Base-by-base conservation (phyloP, 352 stramenopile species). In the Phytophthora idaei region DNA sequence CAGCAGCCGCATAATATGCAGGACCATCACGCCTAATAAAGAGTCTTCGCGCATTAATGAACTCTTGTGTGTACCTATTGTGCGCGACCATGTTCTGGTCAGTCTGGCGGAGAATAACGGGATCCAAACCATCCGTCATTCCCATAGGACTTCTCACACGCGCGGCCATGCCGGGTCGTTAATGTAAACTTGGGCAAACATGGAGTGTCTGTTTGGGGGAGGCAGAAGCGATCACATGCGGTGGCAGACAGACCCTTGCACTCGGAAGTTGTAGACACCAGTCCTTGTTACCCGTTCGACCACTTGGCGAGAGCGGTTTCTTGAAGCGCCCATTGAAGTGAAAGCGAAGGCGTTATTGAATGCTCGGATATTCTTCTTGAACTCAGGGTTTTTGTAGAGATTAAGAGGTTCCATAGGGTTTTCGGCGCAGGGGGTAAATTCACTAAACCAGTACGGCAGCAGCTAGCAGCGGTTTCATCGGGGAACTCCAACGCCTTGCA, bases 111-210 rank as follows among this genome's bases (percentile, higher is more conserved):
- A 36, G 4, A 36, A 36, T 5, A 8, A 8, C 31, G 31, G 5
- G 31, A 36, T 36, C 31, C 5, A 36, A 8, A 8, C 31, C 4
- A 1, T 36, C 5, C 5, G 31, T 36, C 31, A 36, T 36, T 5
- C 31, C 7, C 31, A 36, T 36, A 36, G 2, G 31, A 8, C 31
- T 36, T 8, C 31, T 8, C 1, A 50, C 25, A 5, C 42, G 51
- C 3, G 15, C 21, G 1, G 32, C 25, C 14, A 51, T 57, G 1
- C 57, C 52, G 1, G 53, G 14, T 69, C 53, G 12, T 29, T 52
- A 12, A 62, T 68, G n/a, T 68, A 68, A n/a, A 58, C 47, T 46
- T 68, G 52, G 1, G 52, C 53, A 45, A 64, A 45, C 61, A 45
- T 36, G 31, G 31, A 36, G 31, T 8, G 31, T 9, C 31, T 8